Base-by-base conservation (phyloP, 2,329 filamentous ascomycete species). In the Diplodia corticola region DNA sequence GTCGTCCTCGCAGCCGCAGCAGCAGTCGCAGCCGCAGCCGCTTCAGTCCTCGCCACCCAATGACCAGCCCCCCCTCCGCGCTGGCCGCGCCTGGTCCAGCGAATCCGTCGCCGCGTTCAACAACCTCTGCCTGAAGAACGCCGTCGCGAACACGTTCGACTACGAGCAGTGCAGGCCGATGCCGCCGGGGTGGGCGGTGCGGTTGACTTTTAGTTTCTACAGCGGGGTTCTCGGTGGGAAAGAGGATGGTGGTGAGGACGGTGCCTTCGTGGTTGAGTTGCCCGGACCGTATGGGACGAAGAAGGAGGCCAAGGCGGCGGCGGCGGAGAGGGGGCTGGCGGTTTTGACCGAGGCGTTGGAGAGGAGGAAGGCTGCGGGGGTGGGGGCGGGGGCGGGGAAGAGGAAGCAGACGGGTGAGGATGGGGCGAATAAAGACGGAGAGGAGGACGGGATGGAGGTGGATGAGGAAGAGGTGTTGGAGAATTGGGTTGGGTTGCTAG, bases 251-350 rank as follows among this genome's bases (percentile, higher is more conserved):
- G n/a, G n/a, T 3, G 46, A 54, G 70, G 71, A 46, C 24, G 70
- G 12, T 9, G n/a, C n/a, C n/a, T 69, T 73, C 17, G 65, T 66
- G 5, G 26, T 75, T 22, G 68, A 69, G 4, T 70, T 70, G 12
- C 30, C 68, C 7, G 72, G 72, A 2, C 70, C 69, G 17, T 80
- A 73, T 68, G 69, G 70, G 7, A 78, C 72, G 46, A 81, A 82
- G 71, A 78, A 78, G 66, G 77, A 79, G 59, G 80, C 78, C 0
- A 81, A 79, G 65, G 80, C 82, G 66, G 75, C 71, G 1, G 59
- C 78, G 24, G 76, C 75, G 49, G 73, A 74, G 69, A 69, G 66
- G n/a, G 78, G 72, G 2, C 44, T 79, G 5, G 67, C 66, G 2
- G 55, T 73, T 3, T 53, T 80, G 5, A 70, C 71, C 7, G 50